Evolutionary conservation across 768 basidiomycete species (phyloP), one percentile per base, ranked within the genome.

Genomic region (Coprinopsis cinerea): DNA sequence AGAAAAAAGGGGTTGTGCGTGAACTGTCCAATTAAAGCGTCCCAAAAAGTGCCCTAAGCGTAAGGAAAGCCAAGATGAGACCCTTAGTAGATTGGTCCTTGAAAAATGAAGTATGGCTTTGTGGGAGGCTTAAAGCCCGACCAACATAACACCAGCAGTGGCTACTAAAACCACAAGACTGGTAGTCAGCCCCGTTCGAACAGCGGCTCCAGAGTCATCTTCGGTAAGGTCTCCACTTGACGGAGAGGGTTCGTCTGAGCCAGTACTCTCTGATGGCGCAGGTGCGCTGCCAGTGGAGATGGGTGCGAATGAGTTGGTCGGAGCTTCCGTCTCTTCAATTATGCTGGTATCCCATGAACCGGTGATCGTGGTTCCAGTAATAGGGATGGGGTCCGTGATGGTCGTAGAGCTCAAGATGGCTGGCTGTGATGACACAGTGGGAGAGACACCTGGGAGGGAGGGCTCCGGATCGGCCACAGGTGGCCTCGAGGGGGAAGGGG

Each of bases 341-440:
- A 39, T 39, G 17, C 10, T 10, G 10, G 36, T 39, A 18, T 6
- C 10, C 7, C 17, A 39, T 17, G 36, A 39, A 17, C 61, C 65
- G 20, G 67, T 67, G 22, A 67, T 67, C 7, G 52, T 56, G 23
- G 61, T 58, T 9, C 66, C 64, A 10, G 61, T 67, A 42, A 67
- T 64, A 6, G 68, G 64, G 17, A 64, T 61, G 35, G 68, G 65
- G 3, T 58, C 48, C 10, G 63, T 59, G 47, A 61, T 57, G 23
- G 59, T 55, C n/a, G 56, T 54, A 1, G 64, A 58, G 11, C 49
- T 42, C 23, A 63, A 56, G 15, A 58, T 53, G n/a, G 55, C 59
- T 22, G 54, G 47, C 22, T 54, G 52, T 3, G 48, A 7, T 15
- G 28, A 15, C 40, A 11, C 23, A 14, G 27, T 35, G 25, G 49